Evolutionary conservation across 495 filamentous ascomycete species (phyloP).

Genomic region (Filosporella fistucella): DNA sequence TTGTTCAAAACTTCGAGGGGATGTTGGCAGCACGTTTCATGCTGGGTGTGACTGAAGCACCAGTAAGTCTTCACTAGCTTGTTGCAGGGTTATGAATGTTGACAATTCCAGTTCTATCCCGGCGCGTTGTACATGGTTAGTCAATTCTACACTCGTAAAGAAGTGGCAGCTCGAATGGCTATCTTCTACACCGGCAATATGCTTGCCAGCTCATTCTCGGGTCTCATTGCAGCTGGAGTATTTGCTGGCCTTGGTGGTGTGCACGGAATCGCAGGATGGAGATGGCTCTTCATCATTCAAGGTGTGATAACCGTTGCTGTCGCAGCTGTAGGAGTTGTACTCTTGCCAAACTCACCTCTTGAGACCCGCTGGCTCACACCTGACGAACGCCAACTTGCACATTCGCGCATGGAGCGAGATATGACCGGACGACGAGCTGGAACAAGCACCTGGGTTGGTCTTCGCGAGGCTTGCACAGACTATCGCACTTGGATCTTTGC

Average conservation of each 20-base stretch:
- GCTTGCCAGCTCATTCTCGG: conserved; percentile 53
- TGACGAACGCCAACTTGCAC: conserved; percentile 28
- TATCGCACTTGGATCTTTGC: conserved; percentile 22
- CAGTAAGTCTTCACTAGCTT: too few species aligned
- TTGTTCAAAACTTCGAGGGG: conserved; percentile 37
- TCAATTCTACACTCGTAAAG: conserved; percentile 56
- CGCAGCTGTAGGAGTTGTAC: conserved; percentile 39
- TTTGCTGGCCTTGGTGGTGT: conserved; percentile 39
- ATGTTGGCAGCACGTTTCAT: conserved; percentile 64
- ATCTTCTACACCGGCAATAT: conserved; percentile 17
- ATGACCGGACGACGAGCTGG: conserved; percentile 8
- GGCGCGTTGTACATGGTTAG: conserved; percentile 47
- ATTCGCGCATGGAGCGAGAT: conserved; percentile 27
- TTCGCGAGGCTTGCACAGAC: conserved; percentile 26
- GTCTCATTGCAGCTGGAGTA: conserved; percentile 44
- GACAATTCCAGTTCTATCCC: too few species aligned
- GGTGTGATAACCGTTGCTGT: conserved; percentile 52
- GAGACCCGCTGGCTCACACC: conserved; percentile 33
- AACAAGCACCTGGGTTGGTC: conserved; percentile 25
- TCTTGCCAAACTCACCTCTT: conserved; percentile 50
- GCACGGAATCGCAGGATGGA: conserved; percentile 39
- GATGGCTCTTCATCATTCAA: conserved; percentile 47
- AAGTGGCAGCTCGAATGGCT: conserved; percentile 50
- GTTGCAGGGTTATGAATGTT: too few species aligned
- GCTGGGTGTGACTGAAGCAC: conserved; percentile 53